Base-by-base conservation (phyloP, 345 rosid species). In the Salix arbutifolia region DNA sequence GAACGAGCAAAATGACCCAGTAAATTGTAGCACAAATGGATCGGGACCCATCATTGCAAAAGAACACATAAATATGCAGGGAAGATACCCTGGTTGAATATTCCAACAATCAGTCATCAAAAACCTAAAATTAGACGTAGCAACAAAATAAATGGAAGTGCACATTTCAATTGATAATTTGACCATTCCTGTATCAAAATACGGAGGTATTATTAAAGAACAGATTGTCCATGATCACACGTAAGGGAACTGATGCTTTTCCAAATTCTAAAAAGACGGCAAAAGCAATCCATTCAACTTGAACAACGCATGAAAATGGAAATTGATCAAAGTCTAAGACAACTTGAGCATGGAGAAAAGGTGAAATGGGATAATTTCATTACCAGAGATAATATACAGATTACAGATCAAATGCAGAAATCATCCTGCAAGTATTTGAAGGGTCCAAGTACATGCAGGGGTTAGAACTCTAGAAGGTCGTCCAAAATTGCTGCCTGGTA, bases 401-500 rank as follows among this genome's bases (percentile, higher is more conserved):
- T 70, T 72, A 74, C 72, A 76, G 6, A n/a, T 23, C 64, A 58
- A n/a, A 73, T 44, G 65, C 72, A 37, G 16, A 74, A 4, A 58
- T 12, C 52, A 65, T 58, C 62, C 42, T n/a, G 61, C 56, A 37
- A 40, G 23, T 33, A 26, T n/a, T 44, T n/a, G 1, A 2, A 73
- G 7, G 17, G 50, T 23, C 35, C 56, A 79, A 48, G 69, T 66
- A n/a, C 42, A 31, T 70, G 72, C 74, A 52, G 25, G 28, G 72
- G 71, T 85, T 74, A 79, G 70, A 79, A 35, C 61, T 66, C 83
- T 79, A 78, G 17, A 31, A 79, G 76, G 85, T 84, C 86, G 84
- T 74, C 84, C 85, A 89, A 87, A 87, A 88, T 71, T 88, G 83
- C 78, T 33, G 83, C 80, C 80, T 77, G 78, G 73, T 53, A 76